Evolutionary conservation across 2,329 filamentous ascomycete genomes (phyloP).

Genomic region (Onygena corvina): DNA sequence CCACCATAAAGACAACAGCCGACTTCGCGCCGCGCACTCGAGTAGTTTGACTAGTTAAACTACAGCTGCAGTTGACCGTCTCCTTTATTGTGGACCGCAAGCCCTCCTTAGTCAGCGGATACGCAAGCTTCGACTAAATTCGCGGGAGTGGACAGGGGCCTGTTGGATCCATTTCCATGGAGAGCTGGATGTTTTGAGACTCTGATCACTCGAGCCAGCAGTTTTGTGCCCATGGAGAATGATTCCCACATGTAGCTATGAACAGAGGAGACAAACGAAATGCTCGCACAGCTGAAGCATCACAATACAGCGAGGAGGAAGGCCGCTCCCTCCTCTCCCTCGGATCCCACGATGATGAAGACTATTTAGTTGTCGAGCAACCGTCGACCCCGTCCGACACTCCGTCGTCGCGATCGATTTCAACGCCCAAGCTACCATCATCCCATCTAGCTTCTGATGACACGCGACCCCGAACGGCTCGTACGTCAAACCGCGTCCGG

Average conservation of each 20-base stretch:
- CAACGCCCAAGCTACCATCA: constrained; percentile 26
- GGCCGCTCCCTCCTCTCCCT: constrained; percentile 25
- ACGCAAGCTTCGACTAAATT: not conserved
- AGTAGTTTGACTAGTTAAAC: too few species aligned
- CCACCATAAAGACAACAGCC: too few species aligned
- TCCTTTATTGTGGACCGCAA: not conserved
- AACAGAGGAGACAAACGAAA: constrained; percentile 29
- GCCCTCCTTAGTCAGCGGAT: not conserved
- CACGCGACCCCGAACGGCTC: constrained; percentile 46
- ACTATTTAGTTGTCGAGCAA: constrained; percentile 20
- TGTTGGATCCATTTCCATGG: not conserved
- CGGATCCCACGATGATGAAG: constrained; percentile 19
- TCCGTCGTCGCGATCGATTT: not conserved
- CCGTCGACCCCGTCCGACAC: constrained; percentile 18
- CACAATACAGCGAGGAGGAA: constrained; percentile 24
- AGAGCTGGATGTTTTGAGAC: not conserved
- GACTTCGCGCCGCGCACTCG: not conserved
- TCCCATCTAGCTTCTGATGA: constrained; percentile 32
- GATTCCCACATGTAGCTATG: constrained; percentile 29
- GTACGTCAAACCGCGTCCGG: constrained; percentile 61
- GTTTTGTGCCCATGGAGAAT: constrained; percentile 10
- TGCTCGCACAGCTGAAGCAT: constrained; percentile 24
- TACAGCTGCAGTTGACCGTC: not conserved
- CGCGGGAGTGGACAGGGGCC: not conserved
- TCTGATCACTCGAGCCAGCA: too few species aligned